These are phyloP conservation scores for Didymella segeticola DNA, from an alignment of 2,329 filamentous ascomycete genomes.

Conservation along the genomic window DNA sequence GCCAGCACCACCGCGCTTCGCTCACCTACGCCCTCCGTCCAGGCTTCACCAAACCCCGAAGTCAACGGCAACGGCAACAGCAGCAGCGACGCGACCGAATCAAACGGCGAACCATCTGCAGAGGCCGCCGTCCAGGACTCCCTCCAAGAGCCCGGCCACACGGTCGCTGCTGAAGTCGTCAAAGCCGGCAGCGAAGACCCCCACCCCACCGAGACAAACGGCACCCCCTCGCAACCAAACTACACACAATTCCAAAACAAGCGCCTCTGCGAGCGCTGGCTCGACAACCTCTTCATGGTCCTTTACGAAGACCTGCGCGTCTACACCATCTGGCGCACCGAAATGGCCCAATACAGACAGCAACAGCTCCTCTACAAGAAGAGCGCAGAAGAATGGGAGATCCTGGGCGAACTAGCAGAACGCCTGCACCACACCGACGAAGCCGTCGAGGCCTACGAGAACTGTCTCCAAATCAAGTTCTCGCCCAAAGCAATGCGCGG, in stretches of 20 bases:
- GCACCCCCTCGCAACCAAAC: constrained; percentile 64
- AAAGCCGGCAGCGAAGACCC: constrained; percentile 75
- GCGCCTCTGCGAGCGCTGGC: constrained; percentile 94
- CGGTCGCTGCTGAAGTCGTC: constrained; percentile 76
- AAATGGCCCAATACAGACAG: constrained; percentile 93
- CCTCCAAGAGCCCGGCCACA: constrained; percentile 81
- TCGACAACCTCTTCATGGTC: constrained; percentile 99
- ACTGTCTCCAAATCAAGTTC: constrained; percentile 86
- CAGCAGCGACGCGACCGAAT: constrained; percentile 34
- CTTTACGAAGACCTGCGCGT: constrained; percentile 97
- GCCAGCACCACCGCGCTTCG: constrained; percentile 81
- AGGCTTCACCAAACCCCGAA: constrained; percentile 43
- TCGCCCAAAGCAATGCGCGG: constrained; percentile 91
- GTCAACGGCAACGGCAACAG: constrained; percentile 47
- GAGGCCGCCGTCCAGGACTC: constrained; percentile 44
- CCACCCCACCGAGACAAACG: constrained; percentile 53
- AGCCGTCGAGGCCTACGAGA: constrained; percentile 89
- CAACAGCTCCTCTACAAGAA: constrained; percentile 97
- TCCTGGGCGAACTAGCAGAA: constrained; percentile 89
- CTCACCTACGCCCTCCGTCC: constrained; percentile 58
- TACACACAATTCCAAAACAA: constrained; percentile 97
- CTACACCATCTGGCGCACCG: constrained; percentile 98
- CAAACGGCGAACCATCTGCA: constrained; percentile 39
- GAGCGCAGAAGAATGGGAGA: constrained; percentile 97
- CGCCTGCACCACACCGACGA: constrained; percentile 91